These are phyloP conservation scores for Cucumis cinereus DNA, from an alignment of 306 rosid species.

Conservation along the genomic window DNA sequence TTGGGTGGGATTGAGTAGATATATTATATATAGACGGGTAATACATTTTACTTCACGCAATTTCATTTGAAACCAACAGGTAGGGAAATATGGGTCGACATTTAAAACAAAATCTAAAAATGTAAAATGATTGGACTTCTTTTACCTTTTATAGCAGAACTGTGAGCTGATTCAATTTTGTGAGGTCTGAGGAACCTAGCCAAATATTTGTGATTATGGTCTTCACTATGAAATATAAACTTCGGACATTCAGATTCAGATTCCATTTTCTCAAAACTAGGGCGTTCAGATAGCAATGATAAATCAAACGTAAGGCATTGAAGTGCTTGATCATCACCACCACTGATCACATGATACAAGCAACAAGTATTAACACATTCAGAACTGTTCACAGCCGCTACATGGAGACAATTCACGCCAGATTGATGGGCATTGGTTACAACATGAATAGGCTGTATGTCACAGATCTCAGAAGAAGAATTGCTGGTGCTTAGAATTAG, in stretches of 20 bases:
- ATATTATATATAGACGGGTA: neutral
- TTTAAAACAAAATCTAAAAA: neutral
- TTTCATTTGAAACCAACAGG: neutral
- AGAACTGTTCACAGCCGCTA: constrained; percentile 44
- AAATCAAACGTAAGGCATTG: constrained; percentile 48
- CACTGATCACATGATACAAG: constrained; percentile 52
- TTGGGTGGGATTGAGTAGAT: neutral
- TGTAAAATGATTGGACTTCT: neutral
- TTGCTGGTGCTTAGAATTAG: constrained; percentile 22
- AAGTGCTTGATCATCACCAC: constrained; percentile 95
- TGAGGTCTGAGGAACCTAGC: constrained; percentile 35
- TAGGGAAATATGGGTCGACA: neutral
- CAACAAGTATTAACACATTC: constrained; percentile 20
- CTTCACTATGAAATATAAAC: constrained; percentile 16
- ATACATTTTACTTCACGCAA: neutral
- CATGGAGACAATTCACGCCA: constrained; percentile 88
- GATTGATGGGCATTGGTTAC: constrained; percentile 62
- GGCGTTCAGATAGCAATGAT: constrained; percentile 18
- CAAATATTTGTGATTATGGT: constrained; percentile 18
- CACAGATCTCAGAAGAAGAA: constrained; percentile 34
- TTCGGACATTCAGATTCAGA: constrained; percentile 19
- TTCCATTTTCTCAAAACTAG: constrained; percentile 18
- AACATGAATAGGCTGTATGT: constrained; percentile 49
- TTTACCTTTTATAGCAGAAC: constrained; percentile 83
- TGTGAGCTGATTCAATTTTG: constrained; percentile 65